Evolutionary conservation across 1,284 basidiomycete genomes (phyloP).

Genomic region (Trichosporon ovoides): DNA sequence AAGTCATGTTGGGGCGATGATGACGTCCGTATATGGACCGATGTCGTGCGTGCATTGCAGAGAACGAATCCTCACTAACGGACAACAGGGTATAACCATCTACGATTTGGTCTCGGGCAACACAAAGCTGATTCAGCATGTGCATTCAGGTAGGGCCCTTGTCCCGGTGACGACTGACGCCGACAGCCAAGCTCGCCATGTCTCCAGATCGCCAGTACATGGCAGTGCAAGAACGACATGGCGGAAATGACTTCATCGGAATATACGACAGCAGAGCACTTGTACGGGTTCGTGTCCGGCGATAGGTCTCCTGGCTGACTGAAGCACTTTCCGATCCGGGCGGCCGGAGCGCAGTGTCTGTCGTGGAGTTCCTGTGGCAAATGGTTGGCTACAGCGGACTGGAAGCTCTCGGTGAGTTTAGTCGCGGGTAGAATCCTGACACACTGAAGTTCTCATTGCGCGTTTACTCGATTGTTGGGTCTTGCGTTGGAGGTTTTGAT

Average conservation of each 20-base stretch:
- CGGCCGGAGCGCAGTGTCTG: conserved; percentile 66
- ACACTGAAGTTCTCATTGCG: conserved; percentile 67
- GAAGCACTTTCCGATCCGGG: conserved; percentile 76
- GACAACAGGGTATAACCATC: conserved; percentile 68
- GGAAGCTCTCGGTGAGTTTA: conserved; percentile 61
- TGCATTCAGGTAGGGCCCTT: neutral
- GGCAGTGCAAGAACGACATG: conserved; percentile 73
- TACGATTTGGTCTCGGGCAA: conserved; percentile 57
- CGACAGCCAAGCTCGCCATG: conserved; percentile 63
- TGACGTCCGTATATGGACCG: conserved; percentile 75
- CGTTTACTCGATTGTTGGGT: conserved; percentile 67
- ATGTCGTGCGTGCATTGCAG: conserved; percentile 60
- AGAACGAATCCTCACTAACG: neutral
- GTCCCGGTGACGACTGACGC: conserved; percentile 15
- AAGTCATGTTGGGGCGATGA: conserved; percentile 80
- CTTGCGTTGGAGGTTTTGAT: conserved; percentile 62
- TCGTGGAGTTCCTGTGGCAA: conserved; percentile 74
- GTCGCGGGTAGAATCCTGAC: neutral
- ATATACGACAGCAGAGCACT: conserved; percentile 73
- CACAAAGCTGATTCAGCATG: conserved; percentile 26
- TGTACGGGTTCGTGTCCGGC: conserved; percentile 58
- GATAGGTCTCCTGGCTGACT: neutral
- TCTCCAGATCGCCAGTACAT: conserved; percentile 73
- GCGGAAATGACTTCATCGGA: conserved; percentile 75
- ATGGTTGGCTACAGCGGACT: conserved; percentile 76